Conservation (phyloP, 164 flowering plant genomes). For the Magnolia officinalis region DNA sequence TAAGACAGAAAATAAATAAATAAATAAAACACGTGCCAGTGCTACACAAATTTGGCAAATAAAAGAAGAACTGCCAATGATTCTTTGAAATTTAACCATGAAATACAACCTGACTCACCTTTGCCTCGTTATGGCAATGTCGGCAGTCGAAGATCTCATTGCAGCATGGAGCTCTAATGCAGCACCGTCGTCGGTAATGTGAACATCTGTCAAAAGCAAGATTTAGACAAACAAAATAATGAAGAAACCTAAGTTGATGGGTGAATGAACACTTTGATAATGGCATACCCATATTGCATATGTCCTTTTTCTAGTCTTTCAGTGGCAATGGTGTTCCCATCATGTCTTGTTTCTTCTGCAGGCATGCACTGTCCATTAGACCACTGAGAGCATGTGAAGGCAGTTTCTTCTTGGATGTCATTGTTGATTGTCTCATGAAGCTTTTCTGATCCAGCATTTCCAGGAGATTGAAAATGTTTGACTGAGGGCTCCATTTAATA, state of each 20-base stretch:
- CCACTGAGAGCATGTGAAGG: constrained; percentile 10
- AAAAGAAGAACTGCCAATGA: not conserved
- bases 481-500: constrained; percentile 23
- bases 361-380: constrained; percentile 15
- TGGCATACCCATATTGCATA: constrained; percentile 68
- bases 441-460: constrained; percentile 15
- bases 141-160: constrained; percentile 83
- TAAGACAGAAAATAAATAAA: not conserved
- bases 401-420: constrained; percentile 2
- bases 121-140: constrained; percentile 82
- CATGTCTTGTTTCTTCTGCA: constrained; percentile 16
- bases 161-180: constrained; percentile 88
- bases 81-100: too few relatives aligned
- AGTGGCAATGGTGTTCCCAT: constrained; percentile 4
- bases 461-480: constrained; percentile 15
- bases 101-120: constrained; percentile 25
- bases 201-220: constrained; percentile 45
- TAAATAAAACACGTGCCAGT: not conserved
- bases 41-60: not conserved
- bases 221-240: not conserved
- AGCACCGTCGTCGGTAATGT: constrained; percentile 78
- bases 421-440: constrained; percentile 12
- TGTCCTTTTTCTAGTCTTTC: constrained; percentile 48
- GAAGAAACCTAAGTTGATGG: not conserved
- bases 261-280: not conserved